Evolutionary conservation across 2,329 filamentous ascomycete species (phyloP).

Genomic region (Nemania abortiva): DNA sequence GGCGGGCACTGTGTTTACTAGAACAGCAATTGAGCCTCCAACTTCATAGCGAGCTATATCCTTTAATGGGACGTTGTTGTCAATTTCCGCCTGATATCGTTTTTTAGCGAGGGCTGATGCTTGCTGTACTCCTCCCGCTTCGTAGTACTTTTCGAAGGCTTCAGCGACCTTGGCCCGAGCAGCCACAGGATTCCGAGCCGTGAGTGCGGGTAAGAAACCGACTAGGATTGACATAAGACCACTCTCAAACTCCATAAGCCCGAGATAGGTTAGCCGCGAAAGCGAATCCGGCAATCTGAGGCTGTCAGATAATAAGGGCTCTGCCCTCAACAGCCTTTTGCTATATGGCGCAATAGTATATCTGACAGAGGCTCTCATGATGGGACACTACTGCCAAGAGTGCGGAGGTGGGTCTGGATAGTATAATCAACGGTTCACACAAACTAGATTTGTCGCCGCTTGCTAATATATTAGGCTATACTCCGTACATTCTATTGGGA

Average conservation of each 20-base stretch:
- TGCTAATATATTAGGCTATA: no score
- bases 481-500: no score
- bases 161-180: slow-evolving; percentile 52
- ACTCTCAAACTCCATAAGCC: slow-evolving; percentile 43
- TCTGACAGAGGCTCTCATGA: no score
- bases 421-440: background rate
- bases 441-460: background rate
- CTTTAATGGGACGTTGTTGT: slow-evolving; percentile 49
- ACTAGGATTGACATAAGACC: slow-evolving; percentile 43
- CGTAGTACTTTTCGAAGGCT: slow-evolving; percentile 57
- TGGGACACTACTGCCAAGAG: no score
- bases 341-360: no score
- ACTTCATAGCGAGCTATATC: slow-evolving; percentile 58
- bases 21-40: slow-evolving; percentile 55
- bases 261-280: slow-evolving; percentile 13
- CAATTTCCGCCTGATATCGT: slow-evolving; percentile 52
- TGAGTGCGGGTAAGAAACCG: slow-evolving; percentile 48
- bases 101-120: slow-evolving; percentile 54
- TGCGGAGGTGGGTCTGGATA: no score
- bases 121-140: slow-evolving; percentile 53
- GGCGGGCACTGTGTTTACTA: slow-evolving; percentile 56
- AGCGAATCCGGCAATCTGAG: no score
- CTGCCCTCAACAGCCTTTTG: no score
- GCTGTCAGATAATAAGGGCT: no score
- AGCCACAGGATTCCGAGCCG: slow-evolving; percentile 50